phyloP scores from a whole-genome alignment of 2,329 filamentous ascomycete species.

The Cyanodermella asteris region DNA sequence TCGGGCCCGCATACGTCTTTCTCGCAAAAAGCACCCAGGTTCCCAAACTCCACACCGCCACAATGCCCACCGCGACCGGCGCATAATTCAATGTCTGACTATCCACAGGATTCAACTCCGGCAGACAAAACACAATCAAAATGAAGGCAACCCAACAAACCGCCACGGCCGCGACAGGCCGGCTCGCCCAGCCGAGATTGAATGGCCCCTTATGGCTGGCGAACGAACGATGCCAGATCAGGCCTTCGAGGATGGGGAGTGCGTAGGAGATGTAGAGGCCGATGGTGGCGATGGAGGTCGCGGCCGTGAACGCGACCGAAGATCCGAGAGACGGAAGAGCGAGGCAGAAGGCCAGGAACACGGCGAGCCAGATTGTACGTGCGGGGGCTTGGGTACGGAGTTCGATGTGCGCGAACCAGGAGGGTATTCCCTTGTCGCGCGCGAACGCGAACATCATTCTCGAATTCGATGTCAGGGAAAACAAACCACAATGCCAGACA shows the following conservation, averaged over 20 bases:
- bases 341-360: slow-evolving; percentile 30
- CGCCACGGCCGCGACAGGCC: slow-evolving; percentile 25
- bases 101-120: slow-evolving; percentile 32
- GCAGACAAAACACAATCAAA: slow-evolving; percentile 35
- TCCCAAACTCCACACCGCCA: slow-evolving; percentile 24
- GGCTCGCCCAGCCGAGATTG: slow-evolving; percentile 25
- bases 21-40: slow-evolving; percentile 31
- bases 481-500: slow-evolving; percentile 39
- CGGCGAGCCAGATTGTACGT: slow-evolving; percentile 31
- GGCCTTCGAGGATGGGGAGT: slow-evolving; percentile 31
- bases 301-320: slow-evolving; percentile 33
- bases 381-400: slow-evolving; percentile 6
- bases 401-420: slow-evolving; percentile 22
- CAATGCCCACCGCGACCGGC: slow-evolving; percentile 35
- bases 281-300: slow-evolving; percentile 36
- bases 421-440: slow-evolving; percentile 31
- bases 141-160: slow-evolving; percentile 32
- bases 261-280: slow-evolving; percentile 38
- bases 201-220: slow-evolving; percentile 35
- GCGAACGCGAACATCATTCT: slow-evolving; percentile 40
- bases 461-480: slow-evolving; percentile 33
- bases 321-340: slow-evolving; percentile 33
- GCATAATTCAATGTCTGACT: slow-evolving; percentile 38
- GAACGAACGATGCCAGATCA: slow-evolving; percentile 30
- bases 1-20: slow-evolving; percentile 34